Evolutionary conservation across 805 yeast genomes (phyloP).

Genomic region (Metschnikowia lunata): DNA sequence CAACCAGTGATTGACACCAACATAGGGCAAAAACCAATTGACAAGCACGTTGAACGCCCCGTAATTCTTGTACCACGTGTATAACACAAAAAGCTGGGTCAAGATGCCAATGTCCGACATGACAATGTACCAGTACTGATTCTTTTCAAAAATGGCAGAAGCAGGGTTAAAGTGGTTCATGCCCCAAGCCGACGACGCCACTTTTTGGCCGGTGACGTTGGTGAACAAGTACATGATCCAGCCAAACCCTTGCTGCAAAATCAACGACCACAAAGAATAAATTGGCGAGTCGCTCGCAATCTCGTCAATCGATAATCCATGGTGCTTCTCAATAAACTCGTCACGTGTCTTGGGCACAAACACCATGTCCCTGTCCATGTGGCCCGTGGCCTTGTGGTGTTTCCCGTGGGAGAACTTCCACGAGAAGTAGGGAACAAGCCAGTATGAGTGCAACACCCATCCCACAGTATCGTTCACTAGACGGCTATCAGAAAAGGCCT

Average conservation of each 20-base stretch:
- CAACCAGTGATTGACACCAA: constrained; percentile 85
- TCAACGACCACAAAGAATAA: constrained; percentile 49
- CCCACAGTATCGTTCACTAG: constrained; percentile 75
- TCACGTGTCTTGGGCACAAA: constrained; percentile 72
- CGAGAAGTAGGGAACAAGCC: constrained; percentile 80
- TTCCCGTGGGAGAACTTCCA: constrained; percentile 83
- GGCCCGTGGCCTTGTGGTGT: constrained; percentile 90
- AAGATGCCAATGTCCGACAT: constrained; percentile 71
- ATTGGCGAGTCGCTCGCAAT: constrained; percentile 73
- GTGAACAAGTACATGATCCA: constrained; percentile 63
- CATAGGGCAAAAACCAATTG: constrained; percentile 72
- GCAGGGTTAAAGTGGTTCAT: constrained; percentile 69
- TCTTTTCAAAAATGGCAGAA: constrained; percentile 69
- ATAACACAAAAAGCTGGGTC: constrained; percentile 47
- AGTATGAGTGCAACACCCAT: constrained; percentile 75
- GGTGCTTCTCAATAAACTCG: constrained; percentile 40
- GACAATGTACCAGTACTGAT: constrained; percentile 67
- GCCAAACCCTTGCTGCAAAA: constrained; percentile 73
- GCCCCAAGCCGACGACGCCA: constrained; percentile 42
- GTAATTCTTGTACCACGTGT: constrained; percentile 55
- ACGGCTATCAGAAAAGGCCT: constrained; percentile 72
- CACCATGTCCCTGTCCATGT: constrained; percentile 77
- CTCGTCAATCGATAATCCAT: constrained; percentile 45
- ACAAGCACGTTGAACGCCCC: constrained; percentile 62
- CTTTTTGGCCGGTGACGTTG: constrained; percentile 75